phyloP scores from a whole-genome alignment of 1,284 basidiomycete genomes.

The Pseudozyma hubeiensis region DNA sequence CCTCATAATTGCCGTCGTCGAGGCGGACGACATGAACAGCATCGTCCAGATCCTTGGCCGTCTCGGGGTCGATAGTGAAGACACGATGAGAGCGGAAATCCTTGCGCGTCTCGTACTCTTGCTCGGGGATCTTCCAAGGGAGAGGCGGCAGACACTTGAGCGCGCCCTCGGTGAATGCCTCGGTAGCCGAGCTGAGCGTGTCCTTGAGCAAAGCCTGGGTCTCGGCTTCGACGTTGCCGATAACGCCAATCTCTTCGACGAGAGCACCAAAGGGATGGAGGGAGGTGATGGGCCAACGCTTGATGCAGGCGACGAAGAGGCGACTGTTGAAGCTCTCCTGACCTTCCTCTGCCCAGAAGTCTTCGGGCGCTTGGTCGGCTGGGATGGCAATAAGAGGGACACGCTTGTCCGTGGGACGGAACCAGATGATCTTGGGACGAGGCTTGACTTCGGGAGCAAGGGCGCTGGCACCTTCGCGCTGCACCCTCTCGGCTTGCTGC shows the following conservation, averaged over 20 bases:
- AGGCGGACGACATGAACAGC: slow-evolving; percentile 88
- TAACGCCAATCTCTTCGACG: slow-evolving; percentile 97
- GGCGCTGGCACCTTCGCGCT: slow-evolving; percentile 87
- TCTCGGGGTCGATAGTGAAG: slow-evolving; percentile 92
- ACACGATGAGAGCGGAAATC: slow-evolving; percentile 86
- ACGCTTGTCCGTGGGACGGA: slow-evolving; percentile 99
- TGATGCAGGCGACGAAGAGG: slow-evolving; percentile 97
- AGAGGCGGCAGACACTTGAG: slow-evolving; percentile 93
- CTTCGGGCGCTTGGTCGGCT: slow-evolving; percentile 91
- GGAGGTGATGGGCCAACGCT: slow-evolving; percentile 86
- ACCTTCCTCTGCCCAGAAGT: slow-evolving; percentile 90
- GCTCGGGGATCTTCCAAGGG: slow-evolving; percentile 93
- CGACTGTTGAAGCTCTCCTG: slow-evolving; percentile 85
- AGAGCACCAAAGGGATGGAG: slow-evolving; percentile 98
- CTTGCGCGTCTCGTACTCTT: slow-evolving; percentile 85
- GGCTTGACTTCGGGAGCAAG: slow-evolving; percentile 75
- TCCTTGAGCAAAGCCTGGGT: slow-evolving; percentile 97
- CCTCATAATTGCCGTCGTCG: slow-evolving; percentile 88
- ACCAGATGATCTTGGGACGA: slow-evolving; percentile 99
- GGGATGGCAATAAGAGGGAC: slow-evolving; percentile 99
- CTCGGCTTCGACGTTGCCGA: slow-evolving; percentile 96
- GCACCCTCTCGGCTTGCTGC: slow-evolving; percentile 95
- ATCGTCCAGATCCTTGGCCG: slow-evolving; percentile 92
- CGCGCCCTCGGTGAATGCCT: slow-evolving; percentile 75
- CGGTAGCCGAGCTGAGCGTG: slow-evolving; percentile 76